Conservation (phyloP, 768 basidiomycete species). For the Dioszegia crocea region DNA sequence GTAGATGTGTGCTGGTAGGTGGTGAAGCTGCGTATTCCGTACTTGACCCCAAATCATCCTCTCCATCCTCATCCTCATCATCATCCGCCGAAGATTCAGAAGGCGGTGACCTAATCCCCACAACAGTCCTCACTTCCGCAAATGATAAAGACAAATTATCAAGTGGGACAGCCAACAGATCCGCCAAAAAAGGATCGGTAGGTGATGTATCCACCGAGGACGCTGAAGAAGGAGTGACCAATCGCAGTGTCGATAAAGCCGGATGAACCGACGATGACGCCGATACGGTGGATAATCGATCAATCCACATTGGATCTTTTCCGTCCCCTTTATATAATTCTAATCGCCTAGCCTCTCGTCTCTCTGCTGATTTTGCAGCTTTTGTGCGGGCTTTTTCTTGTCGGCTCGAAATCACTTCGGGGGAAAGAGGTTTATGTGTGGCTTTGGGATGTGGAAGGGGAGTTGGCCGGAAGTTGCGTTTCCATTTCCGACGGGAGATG, state of each 20-base stretch:
- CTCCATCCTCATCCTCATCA: background rate
- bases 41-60: background rate
- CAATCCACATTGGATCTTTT: conserved; percentile 23
- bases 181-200: conserved; percentile 19
- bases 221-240: no score
- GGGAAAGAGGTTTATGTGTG: background rate
- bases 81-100: background rate
- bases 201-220: conserved; percentile 7
- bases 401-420: background rate
- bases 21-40: conserved; percentile 12
- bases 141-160: conserved; percentile 44
- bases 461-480: background rate
- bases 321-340: conserved; percentile 45
- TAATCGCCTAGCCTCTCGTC: conserved; percentile 35
- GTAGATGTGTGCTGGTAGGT: background rate
- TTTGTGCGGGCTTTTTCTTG: conserved; percentile 21
- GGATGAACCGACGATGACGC: no score
- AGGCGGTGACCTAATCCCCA: background rate
- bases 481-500: conserved; percentile 4
- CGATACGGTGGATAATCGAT: background rate
- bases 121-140: conserved; percentile 35
- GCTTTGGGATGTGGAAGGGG: background rate
- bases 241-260: conserved; percentile 32
- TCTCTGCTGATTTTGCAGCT: conserved; percentile 17
- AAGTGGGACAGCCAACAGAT: conserved; percentile 41